phyloP scores from a whole-genome alignment of 768 basidiomycete genomes.

The Mycena olivaceomarginata region DNA sequence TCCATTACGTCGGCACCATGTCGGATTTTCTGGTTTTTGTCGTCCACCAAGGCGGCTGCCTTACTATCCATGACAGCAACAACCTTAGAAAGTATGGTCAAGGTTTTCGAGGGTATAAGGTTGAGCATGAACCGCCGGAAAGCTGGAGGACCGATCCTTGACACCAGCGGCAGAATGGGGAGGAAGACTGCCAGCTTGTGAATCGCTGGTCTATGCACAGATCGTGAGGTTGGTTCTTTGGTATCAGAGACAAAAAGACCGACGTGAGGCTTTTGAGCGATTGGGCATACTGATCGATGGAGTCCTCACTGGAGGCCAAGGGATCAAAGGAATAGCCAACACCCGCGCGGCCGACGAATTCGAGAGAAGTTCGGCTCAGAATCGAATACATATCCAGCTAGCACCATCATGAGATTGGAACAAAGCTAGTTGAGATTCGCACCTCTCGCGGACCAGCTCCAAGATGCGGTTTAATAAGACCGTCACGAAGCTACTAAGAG shows the following conservation, averaged over 20 bases:
- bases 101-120: conserved; percentile 53
- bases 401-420: not conserved
- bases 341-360: conserved; percentile 32
- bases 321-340: conserved; percentile 36
- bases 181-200: conserved; percentile 30
- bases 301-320: not conserved
- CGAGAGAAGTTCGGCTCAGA: conserved; percentile 34
- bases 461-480: conserved; percentile 21
- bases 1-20: conserved; percentile 52
- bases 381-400: conserved; percentile 36
- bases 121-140: conserved; percentile 59
- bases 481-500: conserved; percentile 20
- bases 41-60: conserved; percentile 58
- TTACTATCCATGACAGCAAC: conserved; percentile 58
- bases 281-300: conserved; percentile 24
- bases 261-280: conserved; percentile 30
- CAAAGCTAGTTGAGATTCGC: not conserved
- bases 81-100: conserved; percentile 58
- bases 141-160: conserved; percentile 50
- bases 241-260: not conserved
- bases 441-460: conserved; percentile 19
- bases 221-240: not conserved
- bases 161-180: conserved; percentile 40
- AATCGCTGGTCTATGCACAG: conserved; percentile 19
- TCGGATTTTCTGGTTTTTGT: conserved; percentile 58